phyloP scores from a whole-genome alignment of 441 rosid genomes.

The Croton setiger region DNA sequence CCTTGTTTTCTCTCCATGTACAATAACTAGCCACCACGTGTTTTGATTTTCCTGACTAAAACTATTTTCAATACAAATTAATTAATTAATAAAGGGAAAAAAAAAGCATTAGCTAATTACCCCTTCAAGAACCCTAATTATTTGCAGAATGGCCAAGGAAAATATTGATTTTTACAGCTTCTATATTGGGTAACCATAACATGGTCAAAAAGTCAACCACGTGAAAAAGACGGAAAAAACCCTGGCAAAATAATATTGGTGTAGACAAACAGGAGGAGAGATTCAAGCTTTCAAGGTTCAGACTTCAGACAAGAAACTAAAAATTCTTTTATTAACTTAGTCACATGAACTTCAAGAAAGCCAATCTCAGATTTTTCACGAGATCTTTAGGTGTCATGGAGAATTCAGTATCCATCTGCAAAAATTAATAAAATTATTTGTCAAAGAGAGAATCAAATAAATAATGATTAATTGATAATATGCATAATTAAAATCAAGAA shows the following conservation, averaged over 20 bases:
- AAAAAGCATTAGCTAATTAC: not conserved
- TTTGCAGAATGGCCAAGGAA: not conserved
- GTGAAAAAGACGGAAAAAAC: constrained; percentile 7
- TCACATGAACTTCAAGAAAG: constrained; percentile 37
- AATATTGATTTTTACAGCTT: too few relatives aligned
- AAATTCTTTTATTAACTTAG: not conserved
- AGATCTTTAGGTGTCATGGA: constrained; percentile 48
- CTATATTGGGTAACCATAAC: constrained; percentile 8
- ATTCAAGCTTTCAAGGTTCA: not conserved
- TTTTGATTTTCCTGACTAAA: not conserved
- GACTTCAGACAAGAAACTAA: not conserved
- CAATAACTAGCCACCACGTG: not conserved
- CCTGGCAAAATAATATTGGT: not conserved
- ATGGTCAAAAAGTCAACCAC: constrained; percentile 15
- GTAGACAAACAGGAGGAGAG: not conserved
- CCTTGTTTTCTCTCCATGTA: not conserved
- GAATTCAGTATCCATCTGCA: constrained; percentile 56
- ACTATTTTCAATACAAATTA: not conserved
- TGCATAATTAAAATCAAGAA: not conserved
- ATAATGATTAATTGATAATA: not conserved
- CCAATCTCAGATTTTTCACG: constrained; percentile 47
- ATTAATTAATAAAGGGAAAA: not conserved
- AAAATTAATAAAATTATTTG: too few relatives aligned
- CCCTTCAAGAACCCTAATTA: constrained; percentile 2
- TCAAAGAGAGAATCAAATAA: too few relatives aligned